These are phyloP conservation scores for Magnolia changhungtana DNA, from an alignment of 164 flowering plant genomes.

Conservation along the genomic window DNA sequence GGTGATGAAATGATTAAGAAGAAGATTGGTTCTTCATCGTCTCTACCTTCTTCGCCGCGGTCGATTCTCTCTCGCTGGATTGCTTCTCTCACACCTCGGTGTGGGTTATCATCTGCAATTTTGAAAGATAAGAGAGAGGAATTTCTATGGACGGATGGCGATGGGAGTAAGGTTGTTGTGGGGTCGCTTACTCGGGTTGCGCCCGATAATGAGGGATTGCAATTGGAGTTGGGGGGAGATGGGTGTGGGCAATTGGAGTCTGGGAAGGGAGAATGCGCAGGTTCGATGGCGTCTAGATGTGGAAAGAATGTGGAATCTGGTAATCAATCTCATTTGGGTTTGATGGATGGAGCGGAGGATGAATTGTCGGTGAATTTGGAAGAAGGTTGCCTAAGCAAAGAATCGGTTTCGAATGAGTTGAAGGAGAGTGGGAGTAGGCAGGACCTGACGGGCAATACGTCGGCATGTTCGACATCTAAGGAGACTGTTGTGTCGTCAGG, in stretches of 20 bases:
- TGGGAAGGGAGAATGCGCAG: background rate
- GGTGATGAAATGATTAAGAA: background rate
- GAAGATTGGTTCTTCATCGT: background rate
- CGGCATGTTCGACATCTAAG: background rate
- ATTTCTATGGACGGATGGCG: background rate
- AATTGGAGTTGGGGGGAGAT: background rate
- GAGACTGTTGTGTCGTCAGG: slow-evolving; percentile 8
- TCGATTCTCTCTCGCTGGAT: slow-evolving; percentile 1
- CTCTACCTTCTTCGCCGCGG: slow-evolving; percentile 2
- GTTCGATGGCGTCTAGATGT: background rate
- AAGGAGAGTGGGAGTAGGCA: background rate
- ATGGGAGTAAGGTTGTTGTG: background rate
- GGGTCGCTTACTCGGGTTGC: slow-evolving; percentile 1
- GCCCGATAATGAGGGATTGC: background rate
- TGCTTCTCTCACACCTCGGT: slow-evolving; percentile 6
- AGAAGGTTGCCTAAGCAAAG: background rate
- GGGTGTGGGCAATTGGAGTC: background rate
- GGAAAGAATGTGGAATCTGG: background rate
- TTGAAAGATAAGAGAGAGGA: background rate
- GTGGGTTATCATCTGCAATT: background rate
- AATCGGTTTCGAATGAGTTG: background rate
- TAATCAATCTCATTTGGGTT: background rate
- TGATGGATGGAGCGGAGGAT: background rate
- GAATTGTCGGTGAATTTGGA: background rate
- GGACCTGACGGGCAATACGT: background rate